Evolutionary conservation across 176 grass and related monocot species (phyloP).

Genomic region (Puya raimondii): DNA sequence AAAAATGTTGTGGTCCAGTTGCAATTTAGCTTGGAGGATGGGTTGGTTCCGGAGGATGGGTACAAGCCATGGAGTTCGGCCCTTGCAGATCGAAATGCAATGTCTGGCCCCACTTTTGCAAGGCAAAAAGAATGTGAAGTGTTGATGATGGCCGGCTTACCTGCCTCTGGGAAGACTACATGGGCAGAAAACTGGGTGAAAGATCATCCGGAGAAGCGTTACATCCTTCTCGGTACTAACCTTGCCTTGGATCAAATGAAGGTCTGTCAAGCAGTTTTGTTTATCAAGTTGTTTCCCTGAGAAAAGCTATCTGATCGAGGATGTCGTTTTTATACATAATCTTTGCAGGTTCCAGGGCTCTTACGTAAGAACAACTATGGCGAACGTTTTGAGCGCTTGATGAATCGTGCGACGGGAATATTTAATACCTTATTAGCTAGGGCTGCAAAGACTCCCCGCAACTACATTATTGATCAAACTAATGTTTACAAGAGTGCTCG

Average conservation of each 20-base stretch:
- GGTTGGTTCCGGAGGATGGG: conserved; percentile 37
- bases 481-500: conserved; percentile 56
- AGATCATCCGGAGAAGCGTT: conserved; percentile 47
- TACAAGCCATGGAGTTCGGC: conserved; percentile 43
- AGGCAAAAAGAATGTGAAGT: conserved; percentile 31
- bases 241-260: conserved; percentile 74
- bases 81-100: conserved; percentile 18
- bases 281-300: background rate
- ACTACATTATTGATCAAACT: conserved; percentile 63
- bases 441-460: conserved; percentile 41
- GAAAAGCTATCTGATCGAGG: conserved; percentile 10
- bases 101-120: conserved; percentile 31
- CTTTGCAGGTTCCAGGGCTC: conserved; percentile 44
- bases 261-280: conserved; percentile 16
- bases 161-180: conserved; percentile 52
- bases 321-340: background rate
- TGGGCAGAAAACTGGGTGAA: conserved; percentile 59
- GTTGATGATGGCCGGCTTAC: conserved; percentile 65
- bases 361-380: conserved; percentile 50
- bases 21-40: conserved; percentile 50
- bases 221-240: conserved; percentile 53
- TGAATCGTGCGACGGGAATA: conserved; percentile 42
- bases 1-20: conserved; percentile 57
- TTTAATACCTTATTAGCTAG: conserved; percentile 54
- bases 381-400: conserved; percentile 56